Evolutionary conservation across 495 filamentous ascomycete genomes (phyloP), one percentile per base, ranked within the genome.

Genomic region (Diplogelasinospora grovesii): DNA sequence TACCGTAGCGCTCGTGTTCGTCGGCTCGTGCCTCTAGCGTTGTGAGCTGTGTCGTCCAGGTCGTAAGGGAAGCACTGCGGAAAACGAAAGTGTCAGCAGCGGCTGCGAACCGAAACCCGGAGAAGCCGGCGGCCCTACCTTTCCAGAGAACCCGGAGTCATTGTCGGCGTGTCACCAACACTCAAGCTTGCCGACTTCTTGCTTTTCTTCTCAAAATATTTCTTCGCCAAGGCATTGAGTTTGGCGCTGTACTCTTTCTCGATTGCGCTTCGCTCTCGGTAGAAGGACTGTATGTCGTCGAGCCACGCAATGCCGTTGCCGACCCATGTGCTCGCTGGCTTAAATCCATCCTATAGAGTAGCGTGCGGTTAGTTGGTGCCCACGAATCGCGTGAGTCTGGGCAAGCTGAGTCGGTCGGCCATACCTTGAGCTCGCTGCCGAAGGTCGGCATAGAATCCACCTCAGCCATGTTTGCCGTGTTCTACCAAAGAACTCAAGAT

Each of bases 211-310:
- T 99, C 93, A 51, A 85, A 87, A 66, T 95, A 96, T 58, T 88
- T 95, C 71, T 89, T 92, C 39, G 89, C 89, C 36, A 99, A 68
- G 2, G 78, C 80, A 43, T 77, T 85, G 25, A 99, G 76, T 65
- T 87, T 96, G 31, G 79, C 68, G 46, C 86, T 83, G 62, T 99
- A 96, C 59, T 97, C 93, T 64, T 95, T 96, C 63, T 99, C 92
- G 57, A 97, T 95, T 13, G 59, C 78, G 49, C 86, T 87, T 38
- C 93, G 77, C 62, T 99, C 92, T 22, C 92, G 82, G 69, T 96
- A 99, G 67, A 96, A 99, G 56, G 83, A 81, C 64, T 97, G 86
- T 50, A 96, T 85, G 54, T 99, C 92, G 52, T 96, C 92, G 33
- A 99, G 79, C 89, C 89, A 97, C 35, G 78, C 67, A 56, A 97